Base-by-base conservation (phyloP, 108 stramenopile species). In the Stephanodiscus triporus region DNA sequence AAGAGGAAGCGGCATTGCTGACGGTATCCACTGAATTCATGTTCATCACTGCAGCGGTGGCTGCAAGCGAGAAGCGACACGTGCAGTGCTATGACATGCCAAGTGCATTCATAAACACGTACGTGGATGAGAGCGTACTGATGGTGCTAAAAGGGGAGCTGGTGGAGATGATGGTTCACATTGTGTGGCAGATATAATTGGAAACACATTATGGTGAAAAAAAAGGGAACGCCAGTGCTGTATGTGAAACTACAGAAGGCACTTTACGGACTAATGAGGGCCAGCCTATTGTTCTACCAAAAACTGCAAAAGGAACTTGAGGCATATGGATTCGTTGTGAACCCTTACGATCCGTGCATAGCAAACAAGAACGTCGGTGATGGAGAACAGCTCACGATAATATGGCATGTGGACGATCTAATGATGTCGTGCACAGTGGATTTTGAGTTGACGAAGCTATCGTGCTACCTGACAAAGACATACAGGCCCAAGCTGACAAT, bases 331-430 rank as follows among this genome's bases (percentile, higher is more conserved):
- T 34, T 34, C 5, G 32, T 34, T 22, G n/a, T 61, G n/a, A 78
- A 78, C 30, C 70, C 77, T 22, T 78, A 72, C 9, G 70, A 78
- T 27, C 55, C 40, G 22, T 72, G 77, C 36, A 51, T 64, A 9
- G 36, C 70, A 1, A 65, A 78, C 32, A 34, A 34, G 32, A 34
- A 5, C 32, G 32, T 34, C 4, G 5, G 32, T 2, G 32, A 34
- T 34, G 32, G 32, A 34, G 7, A 65, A 65, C 82, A 81, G 40
- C 62, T 67, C 17, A 88, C 86, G 4, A 32, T 87, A 2, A 47
- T 67, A 2, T 85, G 76, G 72, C 75, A 87, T 66, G 84, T 87
- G 13, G 86, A 87, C 43, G 85, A 88, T 54, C 23, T 63, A 7
- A 77, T 49, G 32, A 55, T 63, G 9, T 64, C 62, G 1, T 50